Percentiles rank a stretch among this genome's conserved stretches.
These are phyloP conservation scores for Phyllosticta paracitricarpa DNA, from an alignment of 2,329 filamentous ascomycete genomes.

Conservation along the genomic window DNA sequence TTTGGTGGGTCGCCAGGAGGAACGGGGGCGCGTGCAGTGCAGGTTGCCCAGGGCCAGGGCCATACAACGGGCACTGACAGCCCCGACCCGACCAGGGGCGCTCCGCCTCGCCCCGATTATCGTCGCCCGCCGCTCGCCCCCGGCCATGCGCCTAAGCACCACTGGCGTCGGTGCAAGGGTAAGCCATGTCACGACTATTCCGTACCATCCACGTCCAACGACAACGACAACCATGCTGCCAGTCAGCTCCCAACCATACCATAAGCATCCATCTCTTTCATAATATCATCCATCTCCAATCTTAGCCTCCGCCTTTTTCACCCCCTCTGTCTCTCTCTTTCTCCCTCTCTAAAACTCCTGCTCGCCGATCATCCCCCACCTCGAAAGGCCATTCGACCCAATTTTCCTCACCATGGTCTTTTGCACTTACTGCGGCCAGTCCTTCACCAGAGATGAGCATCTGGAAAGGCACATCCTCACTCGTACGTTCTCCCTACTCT, in stretches of 20 bases:
- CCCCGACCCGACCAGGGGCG: neutral
- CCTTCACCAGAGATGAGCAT: constrained; percentile 43
- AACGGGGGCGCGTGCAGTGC: neutral
- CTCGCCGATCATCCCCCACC: neutral
- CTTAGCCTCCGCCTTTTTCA: constrained; percentile 1
- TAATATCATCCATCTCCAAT: constrained; percentile 5
- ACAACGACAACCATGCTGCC: constrained; percentile 10
- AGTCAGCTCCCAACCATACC: constrained; percentile 10
- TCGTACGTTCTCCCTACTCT: constrained; percentile 26
- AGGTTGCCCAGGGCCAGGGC: neutral
- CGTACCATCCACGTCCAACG: constrained; percentile 6
- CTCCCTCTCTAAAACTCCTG: neutral
- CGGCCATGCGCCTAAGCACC: constrained; percentile 8
- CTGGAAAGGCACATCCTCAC: constrained; percentile 43
- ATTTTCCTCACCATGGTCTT: constrained; percentile 35
- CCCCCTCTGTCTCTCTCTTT: neutral
- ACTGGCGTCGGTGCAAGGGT: constrained; percentile 9
- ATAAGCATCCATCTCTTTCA: constrained; percentile 10
- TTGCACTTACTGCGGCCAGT: constrained; percentile 45
- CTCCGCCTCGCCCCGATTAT: neutral
- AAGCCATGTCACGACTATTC: constrained; percentile 12
- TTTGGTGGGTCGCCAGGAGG: neutral
- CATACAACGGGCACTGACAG: neutral
- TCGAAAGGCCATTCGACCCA: neutral
- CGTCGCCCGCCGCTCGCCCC: constrained; percentile 7